Base-by-base conservation (phyloP, 2,329 filamentous ascomycete species). In the Penicillium sp. region DNA sequence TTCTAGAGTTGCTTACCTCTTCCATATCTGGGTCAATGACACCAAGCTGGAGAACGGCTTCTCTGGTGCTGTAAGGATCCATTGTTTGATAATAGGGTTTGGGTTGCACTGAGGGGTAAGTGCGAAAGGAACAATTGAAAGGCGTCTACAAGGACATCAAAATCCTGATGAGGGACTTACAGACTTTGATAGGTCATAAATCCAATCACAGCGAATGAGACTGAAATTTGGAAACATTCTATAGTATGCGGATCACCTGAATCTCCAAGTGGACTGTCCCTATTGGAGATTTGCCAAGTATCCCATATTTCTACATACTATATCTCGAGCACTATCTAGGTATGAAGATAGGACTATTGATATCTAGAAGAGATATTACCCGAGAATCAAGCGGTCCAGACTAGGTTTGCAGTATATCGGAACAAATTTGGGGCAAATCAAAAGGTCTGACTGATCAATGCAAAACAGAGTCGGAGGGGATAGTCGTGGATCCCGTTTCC, bases 11-110 rank as follows among this genome's bases (percentile, higher is more conserved):
- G 27, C 40, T 41, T 58, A 66, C 66, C 52, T 61, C 60, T 42
- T 64, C 62, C 18, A 70, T 53, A 40, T 69, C 66, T n/a, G 63
- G 64, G 44, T 70, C 65, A 26, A 68, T 64, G 40, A 63, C 51
- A 26, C 61, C 66, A 11, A 70, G 56, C 41, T 62, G 58, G 16
- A 66, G 56, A 32, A 68, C 53, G 47, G 60, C 63, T 43, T 69
- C 65, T 45, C 27, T 53, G 7, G 53, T 56, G 38, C 32, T 56
- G 26, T 59, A 59, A 14, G 42, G 41, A 42, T 51, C 39, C 46
- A 59, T 55, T 23, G 34, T 34, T 14, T 38, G n/a, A 36, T 36
- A n/a, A n/a, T n/a, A 36, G 13, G 14, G 7, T 4, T 2, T n/a
- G 34, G 13, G 13, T 4, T 13, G 30, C 10, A 13, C 10, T 34